These are phyloP conservation scores for Colletotrichum scovillei DNA, from an alignment of 2,329 filamentous ascomycete species.

Conservation along the genomic window DNA sequence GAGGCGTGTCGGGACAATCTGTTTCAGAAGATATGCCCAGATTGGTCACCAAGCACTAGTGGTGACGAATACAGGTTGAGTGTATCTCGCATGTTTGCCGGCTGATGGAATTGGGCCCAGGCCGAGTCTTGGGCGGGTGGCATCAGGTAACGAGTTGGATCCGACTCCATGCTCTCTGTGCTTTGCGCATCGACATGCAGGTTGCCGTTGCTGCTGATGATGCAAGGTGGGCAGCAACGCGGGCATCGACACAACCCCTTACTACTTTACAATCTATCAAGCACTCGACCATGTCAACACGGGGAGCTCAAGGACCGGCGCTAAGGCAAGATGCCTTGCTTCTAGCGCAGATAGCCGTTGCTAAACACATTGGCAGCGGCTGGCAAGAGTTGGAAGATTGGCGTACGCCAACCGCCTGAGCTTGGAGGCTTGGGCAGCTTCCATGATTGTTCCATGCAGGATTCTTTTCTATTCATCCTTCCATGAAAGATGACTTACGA, in stretches of 20 bases:
- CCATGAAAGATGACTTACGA: slow-evolving; percentile 7
- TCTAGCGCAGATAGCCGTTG: slow-evolving; percentile 1
- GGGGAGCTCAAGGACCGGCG: neutral
- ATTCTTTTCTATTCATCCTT: slow-evolving; percentile 22
- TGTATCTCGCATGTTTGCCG: neutral
- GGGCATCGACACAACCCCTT: neutral
- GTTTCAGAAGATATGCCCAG: slow-evolving; percentile 25
- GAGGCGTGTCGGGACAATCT: slow-evolving; percentile 10
- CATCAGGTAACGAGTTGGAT: no score
- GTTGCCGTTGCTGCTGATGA: neutral
- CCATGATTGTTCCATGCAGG: slow-evolving; percentile 31
- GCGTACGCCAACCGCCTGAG: neutral
- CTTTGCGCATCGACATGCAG: neutral
- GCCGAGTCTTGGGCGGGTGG: neutral
- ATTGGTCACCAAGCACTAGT: neutral
- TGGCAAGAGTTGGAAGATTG: slow-evolving; percentile 6
- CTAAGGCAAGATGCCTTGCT: neutral
- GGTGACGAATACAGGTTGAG: neutral
- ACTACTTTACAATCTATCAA: neutral
- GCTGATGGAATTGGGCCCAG: neutral
- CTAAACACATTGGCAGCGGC: slow-evolving; percentile 3
- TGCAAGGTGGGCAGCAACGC: neutral
- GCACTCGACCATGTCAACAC: neutral
- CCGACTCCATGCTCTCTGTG: neutral
- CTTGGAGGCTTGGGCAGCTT: slow-evolving; percentile 12